Percentiles rank a stretch among this genome's conserved stretches.
These are phyloP conservation scores for Penicillium sp. DNA, from an alignment of 2,329 filamentous ascomycete genomes.

Conservation along the genomic window DNA sequence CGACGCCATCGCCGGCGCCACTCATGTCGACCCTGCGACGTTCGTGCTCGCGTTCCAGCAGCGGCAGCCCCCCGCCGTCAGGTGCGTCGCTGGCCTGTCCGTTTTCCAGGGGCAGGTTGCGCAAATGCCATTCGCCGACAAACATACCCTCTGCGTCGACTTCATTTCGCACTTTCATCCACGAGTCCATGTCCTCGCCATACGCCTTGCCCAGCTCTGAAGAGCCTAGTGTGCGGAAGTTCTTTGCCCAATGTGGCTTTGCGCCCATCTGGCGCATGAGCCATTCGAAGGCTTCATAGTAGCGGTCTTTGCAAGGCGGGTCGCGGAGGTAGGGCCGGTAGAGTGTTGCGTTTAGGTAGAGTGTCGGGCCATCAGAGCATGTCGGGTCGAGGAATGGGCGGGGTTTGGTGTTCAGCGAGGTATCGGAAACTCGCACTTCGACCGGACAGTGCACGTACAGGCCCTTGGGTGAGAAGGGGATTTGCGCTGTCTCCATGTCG, in stretches of 20 bases:
- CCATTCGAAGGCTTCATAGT: conserved; percentile 88
- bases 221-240: conserved; percentile 61
- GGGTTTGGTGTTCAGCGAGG: conserved; percentile 48
- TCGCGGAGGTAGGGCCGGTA: conserved; percentile 78
- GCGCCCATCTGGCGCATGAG: conserved; percentile 82
- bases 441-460: conserved; percentile 86
- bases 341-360: conserved; percentile 87
- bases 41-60: conserved; percentile 45
- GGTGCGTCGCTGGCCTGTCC: conserved; percentile 13
- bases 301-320: conserved; percentile 69
- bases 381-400: conserved; percentile 72
- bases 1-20: conserved; percentile 40
- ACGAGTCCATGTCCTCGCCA: conserved; percentile 62
- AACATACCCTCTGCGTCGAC: conserved; percentile 83
- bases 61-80: conserved; percentile 27
- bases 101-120: conserved; percentile 53
- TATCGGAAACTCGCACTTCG: conserved; percentile 82
- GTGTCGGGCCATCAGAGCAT: conserved; percentile 62
- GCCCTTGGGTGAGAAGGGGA: conserved; percentile 75
- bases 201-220: conserved; percentile 66
- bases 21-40: conserved; percentile 27
- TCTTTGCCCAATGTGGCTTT: conserved; percentile 89
- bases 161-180: conserved; percentile 63
- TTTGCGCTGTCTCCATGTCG: conserved; percentile 65
- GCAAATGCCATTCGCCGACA: conserved; percentile 82